phyloP scores from a whole-genome alignment of 2,329 filamentous ascomycete species.

The Neofusicoccum umdonicola region DNA sequence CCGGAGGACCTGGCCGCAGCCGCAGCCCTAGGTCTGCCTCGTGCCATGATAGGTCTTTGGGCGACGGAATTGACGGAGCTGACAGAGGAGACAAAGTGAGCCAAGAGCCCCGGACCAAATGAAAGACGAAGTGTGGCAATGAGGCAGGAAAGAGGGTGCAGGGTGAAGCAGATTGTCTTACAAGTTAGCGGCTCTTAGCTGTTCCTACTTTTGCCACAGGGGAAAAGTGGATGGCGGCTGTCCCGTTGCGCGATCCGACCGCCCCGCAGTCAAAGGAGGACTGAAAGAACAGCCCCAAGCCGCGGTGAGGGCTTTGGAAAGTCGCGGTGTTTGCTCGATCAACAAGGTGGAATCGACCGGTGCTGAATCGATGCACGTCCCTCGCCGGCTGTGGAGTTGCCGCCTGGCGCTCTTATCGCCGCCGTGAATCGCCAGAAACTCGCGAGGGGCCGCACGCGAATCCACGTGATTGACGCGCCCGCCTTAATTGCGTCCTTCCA shows the following conservation, averaged over 20 bases:
- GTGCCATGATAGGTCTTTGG: not conserved
- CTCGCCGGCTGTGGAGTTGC: not conserved
- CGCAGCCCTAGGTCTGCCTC: not conserved
- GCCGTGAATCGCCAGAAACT: not conserved
- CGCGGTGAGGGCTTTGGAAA: not conserved
- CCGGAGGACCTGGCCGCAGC: not conserved
- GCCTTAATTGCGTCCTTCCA: too few relatives aligned
- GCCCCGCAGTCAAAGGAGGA: not conserved
- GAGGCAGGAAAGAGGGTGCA: not conserved
- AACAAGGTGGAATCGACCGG: not conserved
- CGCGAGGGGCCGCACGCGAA: not conserved
- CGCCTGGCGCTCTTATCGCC: not conserved
- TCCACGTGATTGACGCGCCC: not conserved
- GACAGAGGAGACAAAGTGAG: not conserved
- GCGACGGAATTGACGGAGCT: not conserved
- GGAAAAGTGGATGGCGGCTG: not conserved
- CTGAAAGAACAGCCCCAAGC: not conserved
- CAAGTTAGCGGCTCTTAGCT: not conserved
- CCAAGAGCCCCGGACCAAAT: not conserved
- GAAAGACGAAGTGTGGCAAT: not conserved
- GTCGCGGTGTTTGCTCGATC: not conserved
- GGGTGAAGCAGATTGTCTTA: not conserved
- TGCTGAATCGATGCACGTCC: constrained; percentile 3
- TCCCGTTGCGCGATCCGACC: not conserved
- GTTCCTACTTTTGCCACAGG: constrained; percentile 8